Evolutionary conservation across 768 basidiomycete species (phyloP).

Genomic region (Tricholoma hemisulphureum): DNA sequence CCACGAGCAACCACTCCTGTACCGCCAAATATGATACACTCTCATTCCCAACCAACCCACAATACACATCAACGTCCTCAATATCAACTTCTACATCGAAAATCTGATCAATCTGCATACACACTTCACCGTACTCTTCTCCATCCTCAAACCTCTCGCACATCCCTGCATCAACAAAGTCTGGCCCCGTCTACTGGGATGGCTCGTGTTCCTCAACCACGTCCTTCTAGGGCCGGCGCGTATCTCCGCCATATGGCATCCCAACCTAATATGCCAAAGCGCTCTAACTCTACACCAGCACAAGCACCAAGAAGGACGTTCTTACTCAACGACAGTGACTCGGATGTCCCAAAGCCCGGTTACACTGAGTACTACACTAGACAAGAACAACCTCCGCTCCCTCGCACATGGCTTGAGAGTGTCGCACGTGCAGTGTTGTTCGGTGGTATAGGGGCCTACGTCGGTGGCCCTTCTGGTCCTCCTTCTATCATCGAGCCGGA

Average conservation of each 20-base stretch:
- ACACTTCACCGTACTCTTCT: constrained; percentile 8
- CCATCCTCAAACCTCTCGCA: constrained; percentile 14
- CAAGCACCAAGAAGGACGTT: constrained; percentile 17
- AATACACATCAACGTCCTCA: constrained; percentile 8
- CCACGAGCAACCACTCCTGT: constrained; percentile 13
- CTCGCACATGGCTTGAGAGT: constrained; percentile 67
- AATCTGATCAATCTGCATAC: constrained; percentile 11
- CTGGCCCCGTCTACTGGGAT: constrained; percentile 27
- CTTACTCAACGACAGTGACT: constrained; percentile 32
- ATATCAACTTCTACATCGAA: constrained; percentile 10
- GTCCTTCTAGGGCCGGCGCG: constrained; percentile 56
- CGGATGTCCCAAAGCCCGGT: constrained; percentile 14
- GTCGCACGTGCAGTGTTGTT: constrained; percentile 67
- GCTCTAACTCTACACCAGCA: constrained; percentile 34
- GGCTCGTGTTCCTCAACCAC: constrained; percentile 31
- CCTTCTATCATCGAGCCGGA: constrained; percentile 1
- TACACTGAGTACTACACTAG: constrained; percentile 29
- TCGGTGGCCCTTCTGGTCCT: constrained; percentile 38
- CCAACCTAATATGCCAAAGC: constrained; percentile 39
- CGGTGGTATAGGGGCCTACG: constrained; percentile 45
- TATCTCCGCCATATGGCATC: constrained; percentile 79
- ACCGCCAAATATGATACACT: constrained; percentile 1
- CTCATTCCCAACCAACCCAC: constrained; percentile 10
- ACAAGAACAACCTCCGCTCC: constrained; percentile 51
- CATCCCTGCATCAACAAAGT: constrained; percentile 22